phyloP scores from a whole-genome alignment of 2,329 filamentous ascomycete species.

The Pestalotiopsis fici region DNA sequence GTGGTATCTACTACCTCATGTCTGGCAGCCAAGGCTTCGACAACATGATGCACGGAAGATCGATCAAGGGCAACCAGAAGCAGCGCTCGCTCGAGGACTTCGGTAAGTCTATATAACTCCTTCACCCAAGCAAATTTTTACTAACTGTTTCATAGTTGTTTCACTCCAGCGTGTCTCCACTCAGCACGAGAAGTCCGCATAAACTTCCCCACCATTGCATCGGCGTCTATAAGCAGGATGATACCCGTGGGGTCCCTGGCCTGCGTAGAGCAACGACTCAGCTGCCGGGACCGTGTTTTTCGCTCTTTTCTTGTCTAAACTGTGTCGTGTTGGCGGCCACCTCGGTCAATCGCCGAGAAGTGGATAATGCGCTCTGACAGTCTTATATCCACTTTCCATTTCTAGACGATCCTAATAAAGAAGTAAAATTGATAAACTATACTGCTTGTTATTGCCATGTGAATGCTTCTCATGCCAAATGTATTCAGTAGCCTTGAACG shows the following conservation, averaged over 20 bases:
- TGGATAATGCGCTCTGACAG: slow-evolving; percentile 13
- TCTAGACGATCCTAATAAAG: slow-evolving; percentile 14
- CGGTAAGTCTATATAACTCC: slow-evolving; percentile 57
- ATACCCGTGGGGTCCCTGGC: background rate
- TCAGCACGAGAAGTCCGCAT: slow-evolving; percentile 86
- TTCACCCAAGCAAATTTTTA: slow-evolving; percentile 11
- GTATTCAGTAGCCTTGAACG: background rate
- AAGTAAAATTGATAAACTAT: slow-evolving; percentile 9
- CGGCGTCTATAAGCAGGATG: slow-evolving; percentile 10
- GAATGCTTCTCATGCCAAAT: background rate
- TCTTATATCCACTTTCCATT: slow-evolving; percentile 14
- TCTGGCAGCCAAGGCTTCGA: slow-evolving; percentile 82
- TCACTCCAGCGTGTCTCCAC: slow-evolving; percentile 88
- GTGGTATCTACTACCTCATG: slow-evolving; percentile 74
- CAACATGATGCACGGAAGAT: slow-evolving; percentile 92
- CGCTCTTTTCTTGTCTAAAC: slow-evolving; percentile 34
- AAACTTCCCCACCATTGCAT: slow-evolving; percentile 31
- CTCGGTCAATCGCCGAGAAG: slow-evolving; percentile 22
- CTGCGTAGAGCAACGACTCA: slow-evolving; percentile 17
- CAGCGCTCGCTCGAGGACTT: slow-evolving; percentile 88
- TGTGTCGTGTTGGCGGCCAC: slow-evolving; percentile 29
- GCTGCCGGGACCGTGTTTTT: background rate
- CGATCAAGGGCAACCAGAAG: slow-evolving; percentile 77
- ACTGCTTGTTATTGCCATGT: background rate
- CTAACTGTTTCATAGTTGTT: slow-evolving; percentile 69